Conservation (phyloP, 1,284 basidiomycete species). For the Sanghuangporus sanghuang region DNA sequence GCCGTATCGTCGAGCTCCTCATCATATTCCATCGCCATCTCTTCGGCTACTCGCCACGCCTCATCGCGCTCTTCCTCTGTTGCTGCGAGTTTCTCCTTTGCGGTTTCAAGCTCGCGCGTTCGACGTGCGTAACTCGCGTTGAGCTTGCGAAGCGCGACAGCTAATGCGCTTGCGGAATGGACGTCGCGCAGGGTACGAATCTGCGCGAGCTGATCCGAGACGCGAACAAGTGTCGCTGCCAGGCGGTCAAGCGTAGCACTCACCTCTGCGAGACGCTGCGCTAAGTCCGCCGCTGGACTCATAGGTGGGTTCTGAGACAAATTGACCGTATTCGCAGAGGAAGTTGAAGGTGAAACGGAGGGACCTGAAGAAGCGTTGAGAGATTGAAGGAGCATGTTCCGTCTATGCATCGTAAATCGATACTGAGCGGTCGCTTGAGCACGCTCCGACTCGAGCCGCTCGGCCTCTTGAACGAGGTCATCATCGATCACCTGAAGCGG, state of each 20-base stretch:
- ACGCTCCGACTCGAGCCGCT: conserved; percentile 44
- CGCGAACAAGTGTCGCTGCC: conserved; percentile 35
- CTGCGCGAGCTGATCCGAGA: conserved; percentile 59
- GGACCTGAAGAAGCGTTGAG: conserved; percentile 36
- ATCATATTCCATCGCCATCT: conserved; percentile 61
- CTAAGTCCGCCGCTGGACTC: conserved; percentile 29
- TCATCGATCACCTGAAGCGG: conserved; percentile 54
- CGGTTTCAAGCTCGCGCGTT: conserved; percentile 45
- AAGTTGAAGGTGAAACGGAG: conserved; percentile 22
- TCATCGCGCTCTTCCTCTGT: conserved; percentile 72
- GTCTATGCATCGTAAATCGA: conserved; percentile 60
- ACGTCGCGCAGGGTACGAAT: conserved; percentile 52
- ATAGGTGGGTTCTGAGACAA: neutral
- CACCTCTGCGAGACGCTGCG: conserved; percentile 54
- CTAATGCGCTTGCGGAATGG: conserved; percentile 68
- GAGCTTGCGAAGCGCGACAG: conserved; percentile 71
- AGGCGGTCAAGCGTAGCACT: conserved; percentile 18
- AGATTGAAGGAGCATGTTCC: conserved; percentile 67
- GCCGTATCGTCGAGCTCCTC: conserved; percentile 29
- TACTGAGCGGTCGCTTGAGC: conserved; percentile 55
- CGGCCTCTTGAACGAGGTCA: conserved; percentile 50
- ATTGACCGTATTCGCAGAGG: neutral
- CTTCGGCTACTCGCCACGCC: conserved; percentile 72
- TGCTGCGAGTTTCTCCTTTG: conserved; percentile 41
- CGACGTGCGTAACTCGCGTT: conserved; percentile 67